These are phyloP conservation scores for Oxyria digyna DNA, from an alignment of 148 eudicot genomes.

Conservation along the genomic window DNA sequence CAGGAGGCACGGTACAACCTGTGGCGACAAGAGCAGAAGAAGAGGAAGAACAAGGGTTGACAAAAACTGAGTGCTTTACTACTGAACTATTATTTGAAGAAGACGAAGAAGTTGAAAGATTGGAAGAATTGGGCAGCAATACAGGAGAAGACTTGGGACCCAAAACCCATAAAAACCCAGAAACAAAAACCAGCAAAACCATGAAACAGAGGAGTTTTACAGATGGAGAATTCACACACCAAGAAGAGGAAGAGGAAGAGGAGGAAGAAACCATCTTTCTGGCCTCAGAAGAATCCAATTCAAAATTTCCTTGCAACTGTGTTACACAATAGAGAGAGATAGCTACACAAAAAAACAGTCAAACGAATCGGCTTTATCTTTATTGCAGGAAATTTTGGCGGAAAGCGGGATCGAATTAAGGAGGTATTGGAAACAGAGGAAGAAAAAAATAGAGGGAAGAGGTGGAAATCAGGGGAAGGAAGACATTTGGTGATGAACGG, in stretches of 20 bases:
- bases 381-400: neutral
- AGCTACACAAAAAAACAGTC: neutral
- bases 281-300: neutral
- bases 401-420: neutral
- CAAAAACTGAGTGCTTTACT: neutral
- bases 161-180: constrained; percentile 9
- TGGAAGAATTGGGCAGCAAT: neutral
- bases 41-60: neutral
- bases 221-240: neutral
- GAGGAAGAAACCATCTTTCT: neutral
- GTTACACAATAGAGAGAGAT: too few species aligned
- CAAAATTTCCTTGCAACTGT: neutral
- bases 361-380: neutral
- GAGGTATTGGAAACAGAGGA: neutral
- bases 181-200: constrained; percentile 4
- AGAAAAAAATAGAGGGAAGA: neutral
- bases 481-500: constrained; percentile 42
- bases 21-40: neutral
- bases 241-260: neutral
- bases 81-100: neutral
- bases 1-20: neutral
- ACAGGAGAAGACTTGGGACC: neutral
- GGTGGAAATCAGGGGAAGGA: constrained; percentile 7
- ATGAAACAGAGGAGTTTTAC: constrained; percentile 8
- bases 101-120: neutral